Evolutionary conservation across 192 early-diverging fungal genomes (phyloP), one percentile per base, ranked within the genome.

Genomic region (Coemansia sp.): DNA sequence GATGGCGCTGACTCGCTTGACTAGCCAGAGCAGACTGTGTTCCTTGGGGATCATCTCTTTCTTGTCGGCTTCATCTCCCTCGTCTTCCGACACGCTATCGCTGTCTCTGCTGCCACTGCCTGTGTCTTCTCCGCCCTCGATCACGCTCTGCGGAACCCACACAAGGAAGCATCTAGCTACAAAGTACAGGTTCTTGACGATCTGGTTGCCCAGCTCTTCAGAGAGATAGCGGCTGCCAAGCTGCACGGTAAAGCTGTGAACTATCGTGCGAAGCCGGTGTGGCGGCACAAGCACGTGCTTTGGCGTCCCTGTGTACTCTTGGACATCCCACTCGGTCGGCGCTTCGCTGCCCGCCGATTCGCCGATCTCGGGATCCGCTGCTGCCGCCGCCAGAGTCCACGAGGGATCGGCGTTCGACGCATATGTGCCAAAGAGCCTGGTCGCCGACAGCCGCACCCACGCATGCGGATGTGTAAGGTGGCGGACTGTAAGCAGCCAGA

Each of bases 181-280:
- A 80, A 95, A 98, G 69, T 93, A 91, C 63, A 98, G 69, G 76
- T 98, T 98, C 86, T 98, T 96, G 39, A 95, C 91, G 53, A 95
- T 75, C 77, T 97, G 95, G 63, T 86, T 91, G 6, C 91, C 93
- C 33, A 94, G 87, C 24, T 97, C 96, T 35, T 86, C 78, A 35
- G 89, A 83, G 33, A 98, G 38, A 62, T 75, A 84, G 14, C 78
- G 71, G 53, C 90, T 88, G 65, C 86, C 88, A 10, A 95, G 78
- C 63, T 95, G 93, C 41, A 85, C 80, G 15, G 83, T 65, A 61
- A 91, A 76, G 4, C 73, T 70, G 35, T 77, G 73, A 1, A 85
- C 87, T 16, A 95, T 57, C 6, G 74, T 64, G 39, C 84, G 85
- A 34, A 94, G 66, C 36, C 73, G 73, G 24, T 64, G 35, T 8